Evolutionary conservation across 257 asterid genomes (phyloP).

Genomic region (Orobanche coerulescens): DNA sequence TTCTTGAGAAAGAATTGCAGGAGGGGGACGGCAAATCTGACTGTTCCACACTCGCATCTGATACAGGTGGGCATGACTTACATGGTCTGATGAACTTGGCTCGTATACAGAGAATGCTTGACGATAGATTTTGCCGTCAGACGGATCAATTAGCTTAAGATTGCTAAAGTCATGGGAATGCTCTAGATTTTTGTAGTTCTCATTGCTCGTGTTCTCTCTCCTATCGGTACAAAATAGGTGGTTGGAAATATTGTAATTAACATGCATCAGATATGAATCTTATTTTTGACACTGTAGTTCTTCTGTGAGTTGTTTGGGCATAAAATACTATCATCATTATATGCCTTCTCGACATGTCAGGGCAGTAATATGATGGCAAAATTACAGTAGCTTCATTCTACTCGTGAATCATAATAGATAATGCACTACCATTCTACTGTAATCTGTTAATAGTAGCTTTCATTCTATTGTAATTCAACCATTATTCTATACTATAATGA

Average conservation of each 20-base stretch:
- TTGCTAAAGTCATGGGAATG: neutral
- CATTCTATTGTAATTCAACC: too few species aligned
- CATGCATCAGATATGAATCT: constrained; percentile 18
- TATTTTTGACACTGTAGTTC: constrained; percentile 13
- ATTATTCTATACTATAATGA: too few species aligned
- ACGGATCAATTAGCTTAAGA: neutral
- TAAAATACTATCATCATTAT: neutral
- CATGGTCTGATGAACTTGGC: constrained; percentile 62
- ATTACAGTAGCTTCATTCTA: too few species aligned
- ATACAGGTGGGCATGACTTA: constrained; percentile 95
- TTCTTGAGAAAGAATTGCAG: constrained; percentile 87
- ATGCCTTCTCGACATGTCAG: neutral
- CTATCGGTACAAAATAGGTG: constrained; percentile 7
- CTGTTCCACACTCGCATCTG: constrained; percentile 80
- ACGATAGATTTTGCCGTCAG: neutral
- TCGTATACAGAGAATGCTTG: neutral
- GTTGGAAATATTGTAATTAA: constrained; percentile 24
- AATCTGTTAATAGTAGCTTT: too few species aligned
- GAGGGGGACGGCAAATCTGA: constrained; percentile 78
- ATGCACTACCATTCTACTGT: too few species aligned
- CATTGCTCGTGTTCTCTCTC: constrained; percentile 14
- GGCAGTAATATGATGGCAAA: too few species aligned
- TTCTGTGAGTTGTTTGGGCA: neutral
- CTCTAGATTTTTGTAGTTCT: constrained; percentile 10
- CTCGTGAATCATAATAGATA: too few species aligned